Percentiles rank a stretch among this genome's conserved stretches.
These are phyloP conservation scores for Boletus smithii DNA, from an alignment of 1,284 basidiomycete genomes.

Conservation along the genomic window DNA sequence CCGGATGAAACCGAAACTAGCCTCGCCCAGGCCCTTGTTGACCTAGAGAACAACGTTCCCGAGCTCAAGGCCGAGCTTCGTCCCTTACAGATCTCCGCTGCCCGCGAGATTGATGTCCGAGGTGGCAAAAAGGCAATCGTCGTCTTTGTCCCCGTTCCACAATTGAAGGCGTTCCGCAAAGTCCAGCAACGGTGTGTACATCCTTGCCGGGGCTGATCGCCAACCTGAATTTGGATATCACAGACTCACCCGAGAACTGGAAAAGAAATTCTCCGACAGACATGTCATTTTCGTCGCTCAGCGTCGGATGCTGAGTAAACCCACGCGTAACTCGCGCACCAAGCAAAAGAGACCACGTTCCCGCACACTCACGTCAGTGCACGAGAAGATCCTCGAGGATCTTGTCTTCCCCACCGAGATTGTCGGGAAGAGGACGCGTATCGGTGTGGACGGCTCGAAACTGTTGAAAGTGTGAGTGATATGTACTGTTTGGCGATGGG, in stretches of 20 bases:
- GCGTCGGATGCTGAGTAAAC: slow-evolving; percentile 97
- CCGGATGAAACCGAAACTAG: slow-evolving; percentile 91
- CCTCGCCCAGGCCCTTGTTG: slow-evolving; percentile 95
- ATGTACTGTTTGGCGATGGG: slow-evolving; percentile 10
- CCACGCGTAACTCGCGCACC: slow-evolving; percentile 88
- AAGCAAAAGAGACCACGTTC: slow-evolving; percentile 96
- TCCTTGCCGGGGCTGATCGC: neutral
- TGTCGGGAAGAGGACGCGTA: slow-evolving; percentile 95
- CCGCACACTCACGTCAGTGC: slow-evolving; percentile 96
- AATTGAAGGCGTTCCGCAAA: slow-evolving; percentile 99
- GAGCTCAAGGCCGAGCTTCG: slow-evolving; percentile 97
- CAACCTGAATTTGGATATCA: slow-evolving; percentile 6
- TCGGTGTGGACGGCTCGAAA: slow-evolving; percentile 88
- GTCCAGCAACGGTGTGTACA: slow-evolving; percentile 88
- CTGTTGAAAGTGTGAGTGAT: slow-evolving; percentile 87
- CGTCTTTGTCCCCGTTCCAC: slow-evolving; percentile 96
- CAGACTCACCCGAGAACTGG: slow-evolving; percentile 96
- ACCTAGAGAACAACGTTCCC: slow-evolving; percentile 97
- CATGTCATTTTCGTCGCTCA: slow-evolving; percentile 99
- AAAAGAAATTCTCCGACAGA: slow-evolving; percentile 99
- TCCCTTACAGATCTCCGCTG: slow-evolving; percentile 94
- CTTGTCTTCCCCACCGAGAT: slow-evolving; percentile 99
- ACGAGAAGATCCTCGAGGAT: slow-evolving; percentile 98
- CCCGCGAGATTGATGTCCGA: slow-evolving; percentile 98
- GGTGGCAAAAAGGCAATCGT: slow-evolving; percentile 99